Conservation (phyloP, 2,329 filamentous ascomycete genomes). For the Fusarium piperis region DNA sequence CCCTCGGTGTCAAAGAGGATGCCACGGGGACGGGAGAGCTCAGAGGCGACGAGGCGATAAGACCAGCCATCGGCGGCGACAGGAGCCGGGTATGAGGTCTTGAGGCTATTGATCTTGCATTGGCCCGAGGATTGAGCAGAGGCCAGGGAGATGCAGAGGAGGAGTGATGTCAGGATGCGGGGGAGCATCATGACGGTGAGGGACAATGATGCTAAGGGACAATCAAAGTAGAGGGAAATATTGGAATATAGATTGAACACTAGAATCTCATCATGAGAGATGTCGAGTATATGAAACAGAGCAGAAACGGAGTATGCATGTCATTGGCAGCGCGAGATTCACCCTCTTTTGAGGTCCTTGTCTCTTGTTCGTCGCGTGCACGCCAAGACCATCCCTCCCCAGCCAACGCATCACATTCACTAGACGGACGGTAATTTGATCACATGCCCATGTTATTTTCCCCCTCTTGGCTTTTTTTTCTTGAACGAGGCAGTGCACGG, state of each 20-base stretch:
- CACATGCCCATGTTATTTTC: background rate
- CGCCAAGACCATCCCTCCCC: background rate
- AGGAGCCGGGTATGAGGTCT: constrained; percentile 49
- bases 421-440: background rate
- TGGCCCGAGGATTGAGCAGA: constrained; percentile 6
- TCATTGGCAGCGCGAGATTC: background rate
- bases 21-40: constrained; percentile 54
- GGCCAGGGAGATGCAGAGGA: background rate
- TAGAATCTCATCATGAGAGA: background rate
- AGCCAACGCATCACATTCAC: background rate
- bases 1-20: constrained; percentile 58
- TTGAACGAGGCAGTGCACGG: background rate
- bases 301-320: background rate
- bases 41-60: constrained; percentile 54
- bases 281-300: background rate
- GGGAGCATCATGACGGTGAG: constrained; percentile 21
- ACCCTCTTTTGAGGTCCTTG: background rate
- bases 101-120: constrained; percentile 41
- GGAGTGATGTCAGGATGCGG: constrained; percentile 14
- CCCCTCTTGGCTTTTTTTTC: background rate
- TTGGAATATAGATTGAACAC: background rate
- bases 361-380: background rate
- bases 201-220: constrained; percentile 1
- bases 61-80: constrained; percentile 55
- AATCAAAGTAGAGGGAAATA: background rate